These are phyloP conservation scores for Echeveria elegans DNA, from an alignment of 164 flowering plant genomes.

Conservation along the genomic window DNA sequence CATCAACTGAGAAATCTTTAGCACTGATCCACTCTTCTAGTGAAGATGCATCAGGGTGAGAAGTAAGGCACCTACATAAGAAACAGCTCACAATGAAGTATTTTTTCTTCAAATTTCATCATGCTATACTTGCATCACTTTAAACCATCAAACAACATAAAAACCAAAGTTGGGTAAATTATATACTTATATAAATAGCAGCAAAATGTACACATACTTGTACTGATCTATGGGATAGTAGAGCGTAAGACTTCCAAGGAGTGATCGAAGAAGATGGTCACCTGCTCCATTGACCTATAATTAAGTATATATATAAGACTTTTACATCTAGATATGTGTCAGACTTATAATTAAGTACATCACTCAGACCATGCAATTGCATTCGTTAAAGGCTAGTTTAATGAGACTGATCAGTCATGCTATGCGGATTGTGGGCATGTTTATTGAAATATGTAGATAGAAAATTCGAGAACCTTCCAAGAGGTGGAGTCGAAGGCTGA, in stretches of 20 bases:
- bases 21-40: constrained; percentile 89
- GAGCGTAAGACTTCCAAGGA: constrained; percentile 78
- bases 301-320: neutral
- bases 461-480: constrained; percentile 66
- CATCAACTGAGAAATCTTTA: constrained; percentile 43
- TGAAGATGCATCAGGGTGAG: constrained; percentile 49
- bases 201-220: constrained; percentile 35
- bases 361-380: too few relatives aligned
- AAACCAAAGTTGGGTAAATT: neutral
- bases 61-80: constrained; percentile 44
- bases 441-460: neutral
- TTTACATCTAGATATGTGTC: neutral
- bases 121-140: neutral
- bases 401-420: neutral
- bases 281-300: constrained; percentile 89
- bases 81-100: neutral
- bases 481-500: constrained; percentile 87
- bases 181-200: neutral
- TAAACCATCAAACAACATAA: neutral
- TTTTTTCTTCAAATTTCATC: neutral
- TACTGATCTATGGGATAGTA: constrained; percentile 92
- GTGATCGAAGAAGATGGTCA: constrained; percentile 85
- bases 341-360: too few relatives aligned
- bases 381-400: neutral
- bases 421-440: neutral